These are phyloP conservation scores for Debaryomyces udenii DNA, from an alignment of 1,139 yeast genomes.

Conservation along the genomic window DNA sequence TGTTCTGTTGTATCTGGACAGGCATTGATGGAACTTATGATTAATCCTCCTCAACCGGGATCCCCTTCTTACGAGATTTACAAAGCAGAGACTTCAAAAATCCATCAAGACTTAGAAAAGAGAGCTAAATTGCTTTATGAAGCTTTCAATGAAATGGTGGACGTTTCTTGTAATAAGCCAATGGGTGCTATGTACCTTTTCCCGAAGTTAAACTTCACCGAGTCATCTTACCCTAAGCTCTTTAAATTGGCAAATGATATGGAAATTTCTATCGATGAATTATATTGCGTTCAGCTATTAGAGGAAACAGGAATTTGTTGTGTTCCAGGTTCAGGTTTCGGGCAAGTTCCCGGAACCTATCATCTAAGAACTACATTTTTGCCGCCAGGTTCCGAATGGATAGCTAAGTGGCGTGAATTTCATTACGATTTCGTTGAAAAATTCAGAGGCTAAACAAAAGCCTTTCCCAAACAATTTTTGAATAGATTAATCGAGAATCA, in stretches of 20 bases:
- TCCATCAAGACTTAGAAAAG: constrained; percentile 61
- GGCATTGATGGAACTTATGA: constrained; percentile 88
- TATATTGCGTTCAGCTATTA: constrained; percentile 80
- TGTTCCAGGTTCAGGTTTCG: constrained; percentile 97
- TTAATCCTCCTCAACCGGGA: constrained; percentile 82
- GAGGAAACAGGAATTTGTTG: constrained; percentile 95
- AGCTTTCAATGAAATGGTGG: constrained; percentile 77
- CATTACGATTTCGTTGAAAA: constrained; percentile 69
- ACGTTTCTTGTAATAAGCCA: constrained; percentile 82
- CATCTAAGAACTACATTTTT: constrained; percentile 95
- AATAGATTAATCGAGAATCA: no score
- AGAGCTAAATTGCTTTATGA: constrained; percentile 68
- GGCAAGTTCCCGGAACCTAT: constrained; percentile 84
- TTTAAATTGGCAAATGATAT: constrained; percentile 58
- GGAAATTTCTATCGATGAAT: constrained; percentile 73
- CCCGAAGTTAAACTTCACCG: constrained; percentile 72
- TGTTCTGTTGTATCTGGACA: constrained; percentile 97
- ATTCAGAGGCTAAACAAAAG: constrained; percentile 31
- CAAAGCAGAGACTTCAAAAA: constrained; percentile 58
- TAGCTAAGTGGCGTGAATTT: constrained; percentile 71
- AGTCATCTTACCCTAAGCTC: constrained; percentile 50
- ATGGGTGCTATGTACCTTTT: constrained; percentile 97
- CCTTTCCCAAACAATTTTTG: no score
- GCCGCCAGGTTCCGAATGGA: constrained; percentile 94
- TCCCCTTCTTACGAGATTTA: constrained; percentile 75